A percentile compares a stretch with the other conserved stretches of the same genome.
phyloP scores from a whole-genome alignment of 176 grass and related monocot species.

The Sorghum bicolor region DNA sequence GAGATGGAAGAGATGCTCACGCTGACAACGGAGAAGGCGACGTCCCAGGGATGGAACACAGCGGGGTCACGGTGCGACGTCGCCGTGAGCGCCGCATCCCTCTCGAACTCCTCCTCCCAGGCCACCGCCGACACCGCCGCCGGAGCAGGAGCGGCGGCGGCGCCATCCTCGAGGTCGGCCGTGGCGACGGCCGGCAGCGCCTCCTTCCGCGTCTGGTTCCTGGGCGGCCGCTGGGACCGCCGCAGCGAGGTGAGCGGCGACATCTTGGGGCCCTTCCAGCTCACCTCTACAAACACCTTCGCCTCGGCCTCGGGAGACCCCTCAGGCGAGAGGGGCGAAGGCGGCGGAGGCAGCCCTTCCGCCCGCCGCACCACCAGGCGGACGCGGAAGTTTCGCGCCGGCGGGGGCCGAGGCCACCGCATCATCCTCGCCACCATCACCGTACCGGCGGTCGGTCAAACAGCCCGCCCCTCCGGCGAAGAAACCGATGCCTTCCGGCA shows the following conservation, averaged over 20 bases:
- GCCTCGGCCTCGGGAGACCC: constrained; percentile 23
- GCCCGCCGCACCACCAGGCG: constrained; percentile 60
- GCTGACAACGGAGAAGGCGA: constrained; percentile 72
- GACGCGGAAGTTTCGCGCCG: constrained; percentile 58
- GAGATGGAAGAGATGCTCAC: constrained; percentile 45
- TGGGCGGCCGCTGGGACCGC: constrained; percentile 44
- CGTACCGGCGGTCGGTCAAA: too few relatives aligned
- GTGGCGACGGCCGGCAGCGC: constrained; percentile 23
- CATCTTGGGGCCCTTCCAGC: constrained; percentile 75
- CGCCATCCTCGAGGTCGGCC: constrained; percentile 38
- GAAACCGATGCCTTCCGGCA: background rate
- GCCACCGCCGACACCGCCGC: constrained; percentile 8
- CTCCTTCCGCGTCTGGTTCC: constrained; percentile 83
- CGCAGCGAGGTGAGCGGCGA: constrained; percentile 58
- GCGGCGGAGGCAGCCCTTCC: constrained; percentile 32
- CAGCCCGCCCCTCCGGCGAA: background rate
- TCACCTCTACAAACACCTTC: constrained; percentile 50
- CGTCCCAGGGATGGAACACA: constrained; percentile 75
- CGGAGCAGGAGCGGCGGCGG: constrained; percentile 10
- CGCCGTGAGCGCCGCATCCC: constrained; percentile 48
- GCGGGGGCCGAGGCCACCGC: constrained; percentile 80
- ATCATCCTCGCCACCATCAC: constrained; percentile 67
- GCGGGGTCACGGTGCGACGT: constrained; percentile 54
- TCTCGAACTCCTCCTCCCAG: constrained; percentile 92
- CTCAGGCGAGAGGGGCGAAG: background rate